A percentile compares a stretch with the other conserved stretches of the same genome.
These are phyloP conservation scores for Claviceps lovelessii DNA, from an alignment of 2,329 filamentous ascomycete species.

Conservation along the genomic window DNA sequence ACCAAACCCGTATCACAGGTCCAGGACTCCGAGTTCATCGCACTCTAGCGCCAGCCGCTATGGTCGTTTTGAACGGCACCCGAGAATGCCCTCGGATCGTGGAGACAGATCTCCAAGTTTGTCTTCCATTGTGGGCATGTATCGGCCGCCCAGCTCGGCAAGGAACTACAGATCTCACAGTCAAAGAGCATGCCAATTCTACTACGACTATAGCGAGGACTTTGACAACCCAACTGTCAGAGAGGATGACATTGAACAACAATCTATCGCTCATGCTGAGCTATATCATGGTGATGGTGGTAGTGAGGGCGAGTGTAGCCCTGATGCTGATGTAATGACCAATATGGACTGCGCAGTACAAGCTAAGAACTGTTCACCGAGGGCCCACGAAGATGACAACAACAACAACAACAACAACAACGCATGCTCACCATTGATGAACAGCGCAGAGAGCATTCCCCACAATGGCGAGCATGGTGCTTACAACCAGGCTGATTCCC, in stretches of 20 bases:
- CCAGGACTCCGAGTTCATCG: slow-evolving; percentile 24
- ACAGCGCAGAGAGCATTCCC: not conserved
- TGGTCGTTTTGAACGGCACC: slow-evolving; percentile 17
- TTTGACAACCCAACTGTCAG: slow-evolving; percentile 24
- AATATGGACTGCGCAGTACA: not conserved
- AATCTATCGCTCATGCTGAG: slow-evolving; percentile 7
- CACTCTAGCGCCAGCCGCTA: slow-evolving; percentile 12
- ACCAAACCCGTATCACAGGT: slow-evolving; percentile 14
- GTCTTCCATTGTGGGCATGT: slow-evolving; percentile 36
- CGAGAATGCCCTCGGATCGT: slow-evolving; percentile 22
- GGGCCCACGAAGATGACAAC: not conserved
- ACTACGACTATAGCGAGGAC: slow-evolving; percentile 40
- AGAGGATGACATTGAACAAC: slow-evolving; percentile 6
- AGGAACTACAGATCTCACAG: slow-evolving; percentile 15
- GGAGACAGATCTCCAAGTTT: slow-evolving; percentile 32
- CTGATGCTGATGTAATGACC: not conserved
- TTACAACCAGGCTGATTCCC: not conserved
- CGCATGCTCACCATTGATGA: not conserved
- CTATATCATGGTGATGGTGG: not conserved
- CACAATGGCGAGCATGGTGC: not conserved
- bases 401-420: too few species aligned
- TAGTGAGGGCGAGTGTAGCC: not conserved
- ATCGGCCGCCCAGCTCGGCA: slow-evolving; percentile 17
- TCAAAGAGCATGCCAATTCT: slow-evolving; percentile 24
- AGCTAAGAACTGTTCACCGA: not conserved